These are phyloP conservation scores for Diaporthe sp. DNA, from an alignment of 2,329 filamentous ascomycete genomes.

Conservation along the genomic window DNA sequence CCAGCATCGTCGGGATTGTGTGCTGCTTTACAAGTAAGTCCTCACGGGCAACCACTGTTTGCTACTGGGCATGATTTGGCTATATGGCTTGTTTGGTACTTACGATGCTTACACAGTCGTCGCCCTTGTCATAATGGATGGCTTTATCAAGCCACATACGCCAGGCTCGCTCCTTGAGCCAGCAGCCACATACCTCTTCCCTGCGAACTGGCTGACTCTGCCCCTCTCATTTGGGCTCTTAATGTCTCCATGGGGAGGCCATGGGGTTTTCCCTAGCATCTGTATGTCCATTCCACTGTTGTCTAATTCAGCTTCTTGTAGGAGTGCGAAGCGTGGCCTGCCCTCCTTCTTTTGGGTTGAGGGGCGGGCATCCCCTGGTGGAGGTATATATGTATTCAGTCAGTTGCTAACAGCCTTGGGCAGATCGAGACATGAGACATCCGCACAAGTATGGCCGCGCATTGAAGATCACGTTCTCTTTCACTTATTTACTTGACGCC, in stretches of 20 bases:
- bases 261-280: conserved; percentile 83
- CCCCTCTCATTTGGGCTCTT: conserved; percentile 91
- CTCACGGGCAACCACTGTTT: not conserved
- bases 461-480: conserved; percentile 84
- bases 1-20: conserved; percentile 92
- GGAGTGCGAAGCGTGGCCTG: not conserved
- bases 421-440: conserved; percentile 75
- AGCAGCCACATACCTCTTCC: conserved; percentile 84
- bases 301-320: not conserved
- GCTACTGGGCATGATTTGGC: not conserved
- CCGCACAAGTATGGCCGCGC: conserved; percentile 84
- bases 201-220: conserved; percentile 86
- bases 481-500: conserved; percentile 86
- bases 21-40: conserved; percentile 87
- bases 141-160: conserved; percentile 81
- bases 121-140: conserved; percentile 85
- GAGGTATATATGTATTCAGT: no score
- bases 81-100: conserved; percentile 34
- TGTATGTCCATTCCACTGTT: conserved; percentile 42
- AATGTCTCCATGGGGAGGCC: conserved; percentile 80
- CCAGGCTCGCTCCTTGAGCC: conserved; percentile 89
- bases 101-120: conserved; percentile 70
- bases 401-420: conserved; percentile 56
- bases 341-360: not conserved
- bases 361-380: not conserved